Evolutionary conservation across 805 yeast species (phyloP), one percentile per base, ranked within the genome.

Genomic region (Kluyveromyces wickerhamii): DNA sequence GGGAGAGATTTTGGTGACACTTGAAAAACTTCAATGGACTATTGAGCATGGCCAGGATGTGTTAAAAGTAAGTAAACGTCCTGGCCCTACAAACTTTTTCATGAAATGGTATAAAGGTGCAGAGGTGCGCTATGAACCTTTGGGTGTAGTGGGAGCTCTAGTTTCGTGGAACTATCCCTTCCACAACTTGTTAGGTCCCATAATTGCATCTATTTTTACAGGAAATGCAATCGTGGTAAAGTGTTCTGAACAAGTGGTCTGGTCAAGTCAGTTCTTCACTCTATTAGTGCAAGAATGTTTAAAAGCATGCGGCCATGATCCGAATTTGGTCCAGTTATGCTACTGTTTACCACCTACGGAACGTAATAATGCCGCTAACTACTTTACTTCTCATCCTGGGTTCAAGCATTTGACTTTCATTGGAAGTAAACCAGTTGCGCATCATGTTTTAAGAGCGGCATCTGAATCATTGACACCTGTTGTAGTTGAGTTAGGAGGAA

Each of bases 101-200:
- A 78, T 92, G 80, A 54, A 54, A 32, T 77, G 77, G 34, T 86
- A 89, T 67, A 92, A 92, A 57, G 80, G 80, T 36, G 97, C 96
- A 4, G 92, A 89, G 59, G 89, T 92, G 12, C 69, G 94, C 43
- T 92, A 92, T 57, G 95, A 88, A 57, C 97, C 98, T 1, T 60
- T 89, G 36, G 82, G 79, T 10, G 85, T 82, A 9, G 89, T 89
- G 17, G 72, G 94, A 6, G 94, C 97, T 0, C 66, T 92, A 40
- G 85, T 92, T 1, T 84, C 95, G 3, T 92, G 99, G 99, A 92
- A 92, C 54, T 92, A 92, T 56, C 98, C 99, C 0, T 79, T 92
- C 59, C 98, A 92, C 57, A 92, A 92, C 58, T 63, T 88, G 34
- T 62, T 92, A 68, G 96, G 96, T 3, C 98, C 98, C 1, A 68